A percentile compares a stretch with the other conserved stretches of the same genome.
phyloP scores from a whole-genome alignment of 495 filamentous ascomycete species.

The Bryoglossum gracile region DNA sequence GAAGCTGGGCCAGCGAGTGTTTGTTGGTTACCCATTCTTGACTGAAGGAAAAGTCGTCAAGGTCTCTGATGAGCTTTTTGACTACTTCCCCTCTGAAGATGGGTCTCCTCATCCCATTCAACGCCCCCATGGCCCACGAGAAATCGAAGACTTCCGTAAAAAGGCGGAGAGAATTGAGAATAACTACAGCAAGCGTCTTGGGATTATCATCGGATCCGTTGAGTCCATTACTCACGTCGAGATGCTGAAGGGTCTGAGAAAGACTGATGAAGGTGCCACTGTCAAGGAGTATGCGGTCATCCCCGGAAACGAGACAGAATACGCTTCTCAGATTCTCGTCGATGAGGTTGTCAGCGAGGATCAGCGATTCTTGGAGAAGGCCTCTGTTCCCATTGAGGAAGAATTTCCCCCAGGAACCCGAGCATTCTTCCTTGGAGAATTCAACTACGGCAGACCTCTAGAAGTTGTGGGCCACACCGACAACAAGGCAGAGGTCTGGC shows the following conservation, averaged over 20 bases:
- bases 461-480: conserved; percentile 69
- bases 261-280: conserved; percentile 84
- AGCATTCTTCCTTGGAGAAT: conserved; percentile 95
- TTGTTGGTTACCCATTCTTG: conserved; percentile 92
- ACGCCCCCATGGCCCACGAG: conserved; percentile 61
- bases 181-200: conserved; percentile 82
- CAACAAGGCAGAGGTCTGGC: conserved; percentile 67
- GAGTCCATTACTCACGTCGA: conserved; percentile 88
- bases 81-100: conserved; percentile 64
- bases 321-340: conserved; percentile 83
- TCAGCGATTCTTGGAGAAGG: conserved; percentile 83
- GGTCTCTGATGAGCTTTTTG: conserved; percentile 91
- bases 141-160: conserved; percentile 75
- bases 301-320: conserved; percentile 85
- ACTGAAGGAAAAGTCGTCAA: conserved; percentile 84
- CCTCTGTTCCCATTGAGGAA: conserved; percentile 77
- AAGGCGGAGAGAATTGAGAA: conserved; percentile 79
- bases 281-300: conserved; percentile 90
- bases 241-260: conserved; percentile 82
- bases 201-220: conserved; percentile 77
- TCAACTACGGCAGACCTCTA: conserved; percentile 83
- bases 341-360: conserved; percentile 89
- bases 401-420: conserved; percentile 78
- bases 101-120: conserved; percentile 48
- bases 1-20: conserved; percentile 77